phyloP scores from a whole-genome alignment of 495 filamentous ascomycete species.

The Neurospora discreta region DNA sequence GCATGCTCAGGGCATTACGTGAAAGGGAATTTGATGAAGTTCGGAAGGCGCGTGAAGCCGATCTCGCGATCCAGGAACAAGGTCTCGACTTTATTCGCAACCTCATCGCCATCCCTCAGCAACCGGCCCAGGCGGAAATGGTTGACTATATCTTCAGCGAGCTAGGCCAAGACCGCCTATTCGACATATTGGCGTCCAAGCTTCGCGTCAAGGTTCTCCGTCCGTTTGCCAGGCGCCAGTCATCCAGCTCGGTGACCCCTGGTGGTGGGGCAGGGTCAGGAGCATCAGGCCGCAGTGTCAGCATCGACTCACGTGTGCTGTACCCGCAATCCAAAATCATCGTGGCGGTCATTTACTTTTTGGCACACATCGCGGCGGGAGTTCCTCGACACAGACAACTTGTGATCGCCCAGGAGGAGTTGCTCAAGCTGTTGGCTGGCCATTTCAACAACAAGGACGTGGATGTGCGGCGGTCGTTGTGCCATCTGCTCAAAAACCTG shows the following conservation, averaged over 20 bases:
- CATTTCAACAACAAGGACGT: constrained; percentile 62
- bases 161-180: constrained; percentile 64
- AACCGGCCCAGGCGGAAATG: constrained; percentile 46
- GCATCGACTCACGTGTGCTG: constrained; percentile 29
- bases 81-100: constrained; percentile 81
- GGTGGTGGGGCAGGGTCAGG: not conserved
- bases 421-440: constrained; percentile 52
- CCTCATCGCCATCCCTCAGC: constrained; percentile 46
- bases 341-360: constrained; percentile 57
- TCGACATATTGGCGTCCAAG: constrained; percentile 65
- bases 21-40: constrained; percentile 44
- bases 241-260: constrained; percentile 1
- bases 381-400: constrained; percentile 60
- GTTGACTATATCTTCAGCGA: constrained; percentile 70
- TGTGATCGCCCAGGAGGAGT: constrained; percentile 43
- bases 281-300: not conserved
- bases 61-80: constrained; percentile 80
- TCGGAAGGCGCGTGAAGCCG: constrained; percentile 59
- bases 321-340: constrained; percentile 63
- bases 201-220: constrained; percentile 46
- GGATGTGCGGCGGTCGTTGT: constrained; percentile 61
- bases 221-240: constrained; percentile 24
- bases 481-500: constrained; percentile 75
- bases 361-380: constrained; percentile 80
- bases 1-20: constrained; percentile 38